Conservation (phyloP, 2,329 filamentous ascomycete species). For the Neoascochyta sp. region DNA sequence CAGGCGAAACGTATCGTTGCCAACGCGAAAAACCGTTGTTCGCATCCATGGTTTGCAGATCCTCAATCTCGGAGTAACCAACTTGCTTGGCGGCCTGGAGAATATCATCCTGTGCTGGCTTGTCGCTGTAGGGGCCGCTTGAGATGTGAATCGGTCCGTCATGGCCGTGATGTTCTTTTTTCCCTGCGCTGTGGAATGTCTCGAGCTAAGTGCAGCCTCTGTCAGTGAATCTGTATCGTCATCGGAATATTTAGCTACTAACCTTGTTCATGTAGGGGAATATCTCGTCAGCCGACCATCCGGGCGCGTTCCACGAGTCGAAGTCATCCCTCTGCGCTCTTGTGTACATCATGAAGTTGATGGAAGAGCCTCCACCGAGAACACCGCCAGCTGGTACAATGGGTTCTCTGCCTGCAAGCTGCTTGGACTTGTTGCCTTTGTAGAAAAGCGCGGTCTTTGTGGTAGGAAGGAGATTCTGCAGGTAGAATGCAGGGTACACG, state of each 20-base stretch:
- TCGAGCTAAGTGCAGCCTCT: conserved; percentile 46
- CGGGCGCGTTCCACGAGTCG: conserved; percentile 52
- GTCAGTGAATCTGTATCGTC: neutral
- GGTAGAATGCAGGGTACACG: conserved; percentile 51
- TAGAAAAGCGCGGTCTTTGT: conserved; percentile 54
- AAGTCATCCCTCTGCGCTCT: conserved; percentile 48
- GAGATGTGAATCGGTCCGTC: conserved; percentile 56
- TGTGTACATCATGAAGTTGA: conserved; percentile 45
- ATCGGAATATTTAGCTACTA: neutral
- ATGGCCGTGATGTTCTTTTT: conserved; percentile 49
- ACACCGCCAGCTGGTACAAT: conserved; percentile 48
- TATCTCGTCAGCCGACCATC: conserved; percentile 53
- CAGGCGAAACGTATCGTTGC: conserved; percentile 49
- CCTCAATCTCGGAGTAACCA: conserved; percentile 52
- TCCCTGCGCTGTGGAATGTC: conserved; percentile 52
- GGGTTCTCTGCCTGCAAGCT: conserved; percentile 47
- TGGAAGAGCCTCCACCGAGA: conserved; percentile 57
- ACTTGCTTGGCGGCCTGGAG: conserved; percentile 47
- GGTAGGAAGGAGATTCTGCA: conserved; percentile 47
- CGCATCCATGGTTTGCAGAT: conserved; percentile 51
- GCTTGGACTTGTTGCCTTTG: conserved; percentile 44
- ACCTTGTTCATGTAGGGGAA: conserved; percentile 54
- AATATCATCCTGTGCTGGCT: conserved; percentile 47
- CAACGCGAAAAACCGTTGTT: conserved; percentile 45
- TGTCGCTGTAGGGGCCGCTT: conserved; percentile 46